Evolutionary conservation across 1,284 basidiomycete genomes (phyloP).

Genomic region (Leccinum pallidistipes): DNA sequence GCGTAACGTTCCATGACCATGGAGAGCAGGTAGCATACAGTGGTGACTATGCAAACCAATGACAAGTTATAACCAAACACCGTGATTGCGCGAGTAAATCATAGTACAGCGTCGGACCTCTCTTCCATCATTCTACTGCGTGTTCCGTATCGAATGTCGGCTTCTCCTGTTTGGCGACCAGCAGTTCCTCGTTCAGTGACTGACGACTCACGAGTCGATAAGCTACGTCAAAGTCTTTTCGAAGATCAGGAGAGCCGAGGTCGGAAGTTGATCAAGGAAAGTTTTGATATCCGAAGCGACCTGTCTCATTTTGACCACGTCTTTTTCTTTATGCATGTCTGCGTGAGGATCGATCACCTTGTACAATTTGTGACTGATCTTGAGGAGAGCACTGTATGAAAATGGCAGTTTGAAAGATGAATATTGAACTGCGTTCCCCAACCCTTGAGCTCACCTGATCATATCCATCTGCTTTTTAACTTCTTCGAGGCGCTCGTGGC

Average conservation of each 20-base stretch:
- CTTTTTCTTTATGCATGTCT: constrained; percentile 21
- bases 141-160: constrained; percentile 27
- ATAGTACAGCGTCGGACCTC: neutral
- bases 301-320: constrained; percentile 22
- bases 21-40: neutral
- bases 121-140: constrained; percentile 31
- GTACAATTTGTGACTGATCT: constrained; percentile 22
- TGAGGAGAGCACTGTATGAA: constrained; percentile 22
- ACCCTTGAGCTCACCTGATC: constrained; percentile 25
- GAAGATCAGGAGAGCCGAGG: constrained; percentile 20
- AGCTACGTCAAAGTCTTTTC: constrained; percentile 33
- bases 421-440: neutral
- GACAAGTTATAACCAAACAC: neutral
- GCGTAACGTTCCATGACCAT: neutral
- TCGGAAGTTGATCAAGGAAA: constrained; percentile 25
- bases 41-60: neutral
- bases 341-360: constrained; percentile 32
- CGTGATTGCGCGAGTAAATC: neutral
- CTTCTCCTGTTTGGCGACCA: constrained; percentile 16
- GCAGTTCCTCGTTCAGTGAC: constrained; percentile 1
- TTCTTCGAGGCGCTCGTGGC: constrained; percentile 37
- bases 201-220: constrained; percentile 38
- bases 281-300: constrained; percentile 26
- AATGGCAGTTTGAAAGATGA: neutral
- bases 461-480: constrained; percentile 32